Evolutionary conservation across 2,329 filamentous ascomycete species (phyloP).

Genomic region (Trichoderma gracile): DNA sequence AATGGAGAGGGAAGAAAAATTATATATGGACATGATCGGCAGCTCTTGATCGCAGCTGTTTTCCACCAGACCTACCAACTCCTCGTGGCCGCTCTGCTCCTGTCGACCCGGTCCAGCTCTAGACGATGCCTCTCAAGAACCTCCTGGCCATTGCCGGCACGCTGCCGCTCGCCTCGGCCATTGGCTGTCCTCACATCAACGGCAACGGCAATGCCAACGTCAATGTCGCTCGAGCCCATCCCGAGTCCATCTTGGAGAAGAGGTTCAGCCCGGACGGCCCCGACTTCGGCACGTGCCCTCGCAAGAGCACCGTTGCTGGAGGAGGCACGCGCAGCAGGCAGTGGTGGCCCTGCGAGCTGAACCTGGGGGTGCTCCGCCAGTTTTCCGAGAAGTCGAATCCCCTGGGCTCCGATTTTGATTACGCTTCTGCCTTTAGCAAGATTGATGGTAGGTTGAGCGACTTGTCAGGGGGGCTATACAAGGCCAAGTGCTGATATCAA

Average conservation of each 20-base stretch:
- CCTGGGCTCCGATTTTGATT: slow-evolving; percentile 65
- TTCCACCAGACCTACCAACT: background rate
- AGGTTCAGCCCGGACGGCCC: slow-evolving; percentile 24
- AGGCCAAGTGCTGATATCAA: background rate
- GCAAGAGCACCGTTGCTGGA: slow-evolving; percentile 48
- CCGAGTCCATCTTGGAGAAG: slow-evolving; percentile 22
- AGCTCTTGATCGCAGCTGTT: background rate
- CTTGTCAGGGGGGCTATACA: background rate
- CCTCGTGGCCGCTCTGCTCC: slow-evolving; percentile 4
- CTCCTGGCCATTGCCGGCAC: slow-evolving; percentile 25
- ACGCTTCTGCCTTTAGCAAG: slow-evolving; percentile 68
- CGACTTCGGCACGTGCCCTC: slow-evolving; percentile 24
- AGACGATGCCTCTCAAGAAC: slow-evolving; percentile 25
- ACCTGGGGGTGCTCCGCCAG: slow-evolving; percentile 71
- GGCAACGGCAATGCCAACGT: slow-evolving; percentile 18
- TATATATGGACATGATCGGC: slow-evolving; percentile 23
- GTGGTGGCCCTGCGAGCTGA: slow-evolving; percentile 72
- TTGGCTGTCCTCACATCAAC: slow-evolving; percentile 19
- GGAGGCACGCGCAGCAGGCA: slow-evolving; percentile 67
- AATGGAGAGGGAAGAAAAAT: background rate
- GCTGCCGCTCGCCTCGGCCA: slow-evolving; percentile 25
- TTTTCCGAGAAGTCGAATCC: slow-evolving; percentile 65
- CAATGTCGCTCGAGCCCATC: background rate
- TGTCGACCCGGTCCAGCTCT: background rate
- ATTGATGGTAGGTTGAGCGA: slow-evolving; percentile 52